These are phyloP conservation scores for Forsythia suspensa DNA, from an alignment of 257 asterid species.

Conservation along the genomic window DNA sequence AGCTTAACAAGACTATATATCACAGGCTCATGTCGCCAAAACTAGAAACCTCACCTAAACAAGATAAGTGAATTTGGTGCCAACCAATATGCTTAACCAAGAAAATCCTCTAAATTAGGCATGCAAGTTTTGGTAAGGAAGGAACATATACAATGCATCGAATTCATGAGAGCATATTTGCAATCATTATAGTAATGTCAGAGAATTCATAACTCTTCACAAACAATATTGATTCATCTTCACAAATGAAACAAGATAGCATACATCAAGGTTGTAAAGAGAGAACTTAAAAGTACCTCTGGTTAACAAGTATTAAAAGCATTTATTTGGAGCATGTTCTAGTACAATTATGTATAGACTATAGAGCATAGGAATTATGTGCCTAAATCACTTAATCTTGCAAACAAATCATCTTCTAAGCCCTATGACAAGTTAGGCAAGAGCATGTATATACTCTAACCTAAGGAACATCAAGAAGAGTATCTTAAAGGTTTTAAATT, in stretches of 20 bases:
- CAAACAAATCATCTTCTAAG: no score
- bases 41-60: not conserved
- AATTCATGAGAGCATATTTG: not conserved
- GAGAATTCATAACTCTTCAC: constrained; percentile 4
- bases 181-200: not conserved
- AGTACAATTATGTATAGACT: not conserved
- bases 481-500: no score
- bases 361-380: not conserved
- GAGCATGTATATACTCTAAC: no score
- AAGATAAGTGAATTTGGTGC: not conserved
- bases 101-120: not conserved
- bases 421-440: no score
- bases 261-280: not conserved
- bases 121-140: not conserved
- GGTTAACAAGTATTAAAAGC: not conserved
- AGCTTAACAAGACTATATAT: not conserved
- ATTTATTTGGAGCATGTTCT: not conserved
- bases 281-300: not conserved
- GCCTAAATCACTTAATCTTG: not conserved
- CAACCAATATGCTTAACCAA: not conserved
- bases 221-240: not conserved
- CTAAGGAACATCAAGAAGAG: no score
- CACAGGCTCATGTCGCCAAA: not conserved
- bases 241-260: not conserved
- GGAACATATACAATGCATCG: not conserved